phyloP scores from a whole-genome alignment of 169 alveolate genomes.

The Eimeria zaria region DNA sequence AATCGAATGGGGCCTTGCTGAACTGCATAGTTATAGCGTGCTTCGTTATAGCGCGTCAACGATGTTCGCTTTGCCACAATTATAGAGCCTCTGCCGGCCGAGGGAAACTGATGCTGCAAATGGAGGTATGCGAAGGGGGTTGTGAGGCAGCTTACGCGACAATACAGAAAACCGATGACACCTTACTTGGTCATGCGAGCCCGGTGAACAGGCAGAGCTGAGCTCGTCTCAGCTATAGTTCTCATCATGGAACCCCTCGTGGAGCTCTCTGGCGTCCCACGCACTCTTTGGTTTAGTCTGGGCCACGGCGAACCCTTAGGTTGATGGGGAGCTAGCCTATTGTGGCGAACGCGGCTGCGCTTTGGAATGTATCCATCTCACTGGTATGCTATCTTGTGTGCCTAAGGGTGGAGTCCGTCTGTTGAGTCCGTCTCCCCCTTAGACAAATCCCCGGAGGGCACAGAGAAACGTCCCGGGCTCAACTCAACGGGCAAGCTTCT shows the following conservation, averaged over 20 bases:
- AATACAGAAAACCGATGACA: not conserved
- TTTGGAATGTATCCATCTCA: not conserved
- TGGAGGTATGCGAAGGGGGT: not conserved
- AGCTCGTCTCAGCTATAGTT: not conserved
- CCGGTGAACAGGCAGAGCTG: not conserved
- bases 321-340: not conserved
- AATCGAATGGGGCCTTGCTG: not conserved
- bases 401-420: not conserved
- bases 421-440: not conserved
- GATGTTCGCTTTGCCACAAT: not conserved
- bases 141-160: not conserved
- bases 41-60: not conserved
- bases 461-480: not conserved
- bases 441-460: not conserved
- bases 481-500: too few species aligned
- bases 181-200: too few species aligned
- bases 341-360: not conserved
- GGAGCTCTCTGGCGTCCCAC: not conserved
- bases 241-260: not conserved
- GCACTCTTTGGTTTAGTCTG: not conserved
- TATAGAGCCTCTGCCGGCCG: not conserved
- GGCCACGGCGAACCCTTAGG: not conserved
- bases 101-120: not conserved
- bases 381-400: not conserved
- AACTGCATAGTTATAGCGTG: not conserved